Conservation (phyloP, 75 land plant genomes). For the Sequoiadendron giganteum region DNA sequence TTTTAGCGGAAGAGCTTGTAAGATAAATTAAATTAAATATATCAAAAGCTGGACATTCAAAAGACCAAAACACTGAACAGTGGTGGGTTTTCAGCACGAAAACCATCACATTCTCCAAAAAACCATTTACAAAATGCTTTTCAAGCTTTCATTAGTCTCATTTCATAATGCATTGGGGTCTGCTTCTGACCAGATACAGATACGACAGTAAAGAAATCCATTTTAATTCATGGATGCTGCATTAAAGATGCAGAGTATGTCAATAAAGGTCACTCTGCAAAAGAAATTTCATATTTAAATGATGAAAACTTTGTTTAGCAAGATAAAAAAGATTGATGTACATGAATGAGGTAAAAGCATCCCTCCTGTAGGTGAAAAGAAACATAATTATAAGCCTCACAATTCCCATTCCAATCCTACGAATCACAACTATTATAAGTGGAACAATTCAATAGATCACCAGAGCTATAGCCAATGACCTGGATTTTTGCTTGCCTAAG, state of each 20-base stretch:
- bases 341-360: background rate
- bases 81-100: constrained; percentile 5
- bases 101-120: constrained; percentile 10
- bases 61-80: background rate
- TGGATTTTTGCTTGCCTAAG: background rate
- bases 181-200: background rate
- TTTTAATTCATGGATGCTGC: background rate
- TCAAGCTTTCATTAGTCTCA: background rate
- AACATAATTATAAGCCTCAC: constrained; percentile 5
- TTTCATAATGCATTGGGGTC: background rate
- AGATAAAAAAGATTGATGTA: background rate
- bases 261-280: background rate
- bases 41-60: background rate
- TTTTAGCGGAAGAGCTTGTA: background rate
- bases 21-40: background rate
- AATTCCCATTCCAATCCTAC: constrained; percentile 1
- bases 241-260: background rate
- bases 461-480: background rate
- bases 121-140: constrained; percentile 1
- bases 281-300: background rate
- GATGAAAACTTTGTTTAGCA: background rate
- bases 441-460: background rate
- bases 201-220: background rate
- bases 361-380: constrained; percentile 4
- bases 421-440: background rate